phyloP scores from a whole-genome alignment of 129 eudicot species.

The Flaveria robusta region DNA sequence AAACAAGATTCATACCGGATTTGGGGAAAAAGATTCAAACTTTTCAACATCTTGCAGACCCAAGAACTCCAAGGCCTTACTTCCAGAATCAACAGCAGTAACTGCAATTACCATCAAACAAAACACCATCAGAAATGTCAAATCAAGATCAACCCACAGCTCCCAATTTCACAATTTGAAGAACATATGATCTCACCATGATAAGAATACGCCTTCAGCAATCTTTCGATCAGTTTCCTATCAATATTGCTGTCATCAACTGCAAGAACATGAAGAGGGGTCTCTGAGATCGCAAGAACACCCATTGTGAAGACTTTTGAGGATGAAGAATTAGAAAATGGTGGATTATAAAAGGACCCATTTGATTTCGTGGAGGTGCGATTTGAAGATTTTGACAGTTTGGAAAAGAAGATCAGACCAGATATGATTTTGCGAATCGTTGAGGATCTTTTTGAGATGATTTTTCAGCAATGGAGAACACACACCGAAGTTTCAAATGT shows the following conservation, averaged over 20 bases:
- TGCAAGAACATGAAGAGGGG: conserved; percentile 71
- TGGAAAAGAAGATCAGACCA: conserved; percentile 62
- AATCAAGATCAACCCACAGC: conserved; percentile 4
- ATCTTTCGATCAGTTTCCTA: conserved; percentile 66
- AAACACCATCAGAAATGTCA: neutral
- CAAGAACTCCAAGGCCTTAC: conserved; percentile 66
- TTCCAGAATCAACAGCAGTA: conserved; percentile 80
- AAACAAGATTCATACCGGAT: conserved; percentile 38
- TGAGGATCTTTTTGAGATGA: conserved; percentile 44
- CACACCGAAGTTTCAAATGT: conserved; percentile 55
- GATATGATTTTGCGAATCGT: conserved; percentile 62
- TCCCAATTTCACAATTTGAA: conserved; percentile 5
- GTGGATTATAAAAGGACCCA: conserved; percentile 41
- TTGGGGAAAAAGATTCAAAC: conserved; percentile 35
- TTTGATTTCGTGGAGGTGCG: conserved; percentile 27
- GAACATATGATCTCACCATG: conserved; percentile 46
- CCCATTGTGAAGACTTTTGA: conserved; percentile 41
- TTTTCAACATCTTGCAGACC: conserved; percentile 59
- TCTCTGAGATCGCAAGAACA: conserved; percentile 33
- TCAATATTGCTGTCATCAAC: conserved; percentile 80
- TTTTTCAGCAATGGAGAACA: conserved; percentile 44
- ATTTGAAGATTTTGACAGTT: conserved; percentile 58
- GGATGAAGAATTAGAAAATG: conserved; percentile 5
- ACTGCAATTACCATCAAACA: conserved; percentile 39
- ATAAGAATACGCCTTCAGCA: conserved; percentile 65